Evolutionary conservation across 768 basidiomycete genomes (phyloP).

Genomic region (Tricholoma terreum): DNA sequence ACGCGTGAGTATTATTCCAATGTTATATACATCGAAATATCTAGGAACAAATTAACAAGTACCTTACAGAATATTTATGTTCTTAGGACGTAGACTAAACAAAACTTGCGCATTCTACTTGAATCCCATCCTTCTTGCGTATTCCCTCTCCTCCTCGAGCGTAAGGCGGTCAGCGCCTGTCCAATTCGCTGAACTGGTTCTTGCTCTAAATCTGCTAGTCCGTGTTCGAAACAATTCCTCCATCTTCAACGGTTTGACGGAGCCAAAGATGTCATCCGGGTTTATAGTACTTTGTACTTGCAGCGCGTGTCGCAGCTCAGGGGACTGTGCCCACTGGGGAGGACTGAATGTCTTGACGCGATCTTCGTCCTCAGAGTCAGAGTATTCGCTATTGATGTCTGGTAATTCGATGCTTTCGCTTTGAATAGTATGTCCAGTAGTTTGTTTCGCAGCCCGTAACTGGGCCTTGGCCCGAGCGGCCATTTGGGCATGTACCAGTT

Average conservation of each 20-base stretch:
- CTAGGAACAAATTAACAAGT: too few species aligned
- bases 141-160: slow-evolving; percentile 78
- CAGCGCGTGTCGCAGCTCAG: slow-evolving; percentile 76
- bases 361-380: slow-evolving; percentile 91
- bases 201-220: slow-evolving; percentile 78
- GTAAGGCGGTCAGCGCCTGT: slow-evolving; percentile 87
- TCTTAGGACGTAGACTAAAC: not conserved
- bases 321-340: slow-evolving; percentile 91
- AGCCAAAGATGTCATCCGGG: slow-evolving; percentile 90
- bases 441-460: slow-evolving; percentile 54
- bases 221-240: slow-evolving; percentile 86
- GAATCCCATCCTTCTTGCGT: slow-evolving; percentile 90
- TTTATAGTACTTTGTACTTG: slow-evolving; percentile 83
- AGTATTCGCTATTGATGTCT: slow-evolving; percentile 96
- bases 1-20: too few species aligned
- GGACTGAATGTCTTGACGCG: slow-evolving; percentile 68
- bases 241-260: slow-evolving; percentile 83
- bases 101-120: slow-evolving; percentile 25
- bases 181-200: slow-evolving; percentile 97
- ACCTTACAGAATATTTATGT: too few species aligned
- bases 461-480: slow-evolving; percentile 69
- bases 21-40: too few species aligned
- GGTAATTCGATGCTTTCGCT: slow-evolving; percentile 89
- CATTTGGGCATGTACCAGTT: slow-evolving; percentile 64
- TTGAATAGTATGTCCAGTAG: slow-evolving; percentile 43